Conservation (phyloP, 768 basidiomycete genomes). For the Amanita brunnescens region DNA sequence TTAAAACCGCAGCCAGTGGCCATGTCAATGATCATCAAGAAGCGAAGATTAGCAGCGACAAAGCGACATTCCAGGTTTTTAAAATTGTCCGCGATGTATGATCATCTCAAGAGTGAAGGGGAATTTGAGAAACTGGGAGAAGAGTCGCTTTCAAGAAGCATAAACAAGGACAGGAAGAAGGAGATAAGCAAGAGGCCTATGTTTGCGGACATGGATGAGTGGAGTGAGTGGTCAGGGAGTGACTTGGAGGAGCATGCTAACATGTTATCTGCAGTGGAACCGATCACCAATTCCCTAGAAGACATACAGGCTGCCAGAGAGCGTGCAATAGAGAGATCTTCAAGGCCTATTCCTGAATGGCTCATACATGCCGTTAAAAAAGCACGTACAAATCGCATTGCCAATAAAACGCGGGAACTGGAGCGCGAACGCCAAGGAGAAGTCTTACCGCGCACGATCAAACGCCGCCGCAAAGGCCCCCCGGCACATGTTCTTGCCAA, state of each 20-base stretch:
- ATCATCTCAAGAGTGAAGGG: constrained; percentile 26
- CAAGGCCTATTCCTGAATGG: constrained; percentile 35
- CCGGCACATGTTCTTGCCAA: constrained; percentile 50
- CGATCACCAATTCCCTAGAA: constrained; percentile 22
- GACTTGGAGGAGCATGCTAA: not conserved
- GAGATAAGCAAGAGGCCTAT: not conserved
- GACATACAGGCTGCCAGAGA: constrained; percentile 25
- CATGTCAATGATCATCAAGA: constrained; percentile 63
- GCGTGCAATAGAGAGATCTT: constrained; percentile 33
- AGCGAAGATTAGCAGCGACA: constrained; percentile 28
- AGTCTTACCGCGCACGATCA: constrained; percentile 37
- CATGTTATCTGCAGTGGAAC: constrained; percentile 21
- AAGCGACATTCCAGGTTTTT: constrained; percentile 31
- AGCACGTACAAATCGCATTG: constrained; percentile 52
- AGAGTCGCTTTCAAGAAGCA: too few species aligned
- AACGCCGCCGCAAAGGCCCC: constrained; percentile 43
- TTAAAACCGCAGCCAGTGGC: constrained; percentile 69
- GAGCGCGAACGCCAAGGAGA: constrained; percentile 60
- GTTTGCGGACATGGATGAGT: not conserved
- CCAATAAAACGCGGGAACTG: constrained; percentile 56
- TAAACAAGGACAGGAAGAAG: too few species aligned
- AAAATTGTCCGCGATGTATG: constrained; percentile 20
- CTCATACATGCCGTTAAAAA: constrained; percentile 40
- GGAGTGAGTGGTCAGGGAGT: not conserved
- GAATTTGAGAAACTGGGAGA: constrained; percentile 27